phyloP scores from a whole-genome alignment of 139 green algal species.

The Astrephomene gubernaculifera region DNA sequence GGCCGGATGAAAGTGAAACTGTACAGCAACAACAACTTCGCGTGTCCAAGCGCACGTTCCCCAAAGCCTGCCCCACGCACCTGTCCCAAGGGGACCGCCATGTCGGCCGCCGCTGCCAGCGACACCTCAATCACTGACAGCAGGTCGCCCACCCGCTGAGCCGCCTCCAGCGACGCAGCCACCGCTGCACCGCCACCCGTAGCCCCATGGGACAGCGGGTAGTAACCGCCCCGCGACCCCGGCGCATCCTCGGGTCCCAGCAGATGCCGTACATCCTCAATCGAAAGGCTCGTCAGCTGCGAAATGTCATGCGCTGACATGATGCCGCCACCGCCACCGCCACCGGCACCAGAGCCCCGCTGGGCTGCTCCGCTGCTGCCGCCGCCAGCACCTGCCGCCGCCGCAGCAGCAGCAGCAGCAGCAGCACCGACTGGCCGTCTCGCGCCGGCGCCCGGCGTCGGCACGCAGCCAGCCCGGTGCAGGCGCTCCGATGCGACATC shows the following conservation, averaged over 20 bases:
- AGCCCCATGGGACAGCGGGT: neutral
- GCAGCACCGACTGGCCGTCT: too few species aligned
- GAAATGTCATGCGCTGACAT: constrained; percentile 43
- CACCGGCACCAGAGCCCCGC: neutral
- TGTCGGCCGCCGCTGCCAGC: neutral
- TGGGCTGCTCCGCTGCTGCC: neutral
- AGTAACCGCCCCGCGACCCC: too few species aligned
- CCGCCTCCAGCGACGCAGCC: constrained; percentile 13
- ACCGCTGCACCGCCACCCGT: neutral
- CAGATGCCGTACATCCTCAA: constrained; percentile 53
- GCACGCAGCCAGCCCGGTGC: too few species aligned
- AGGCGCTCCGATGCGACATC: neutral
- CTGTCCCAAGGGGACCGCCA: too few species aligned
- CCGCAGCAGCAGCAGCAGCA: too few species aligned
- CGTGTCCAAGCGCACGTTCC: neutral
- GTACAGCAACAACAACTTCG: too few species aligned
- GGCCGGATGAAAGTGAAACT: too few species aligned
- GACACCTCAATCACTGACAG: constrained; percentile 22
- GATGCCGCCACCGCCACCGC: too few species aligned
- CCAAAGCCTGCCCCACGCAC: neutral
- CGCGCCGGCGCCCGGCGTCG: too few species aligned
- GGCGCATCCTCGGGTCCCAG: constrained; percentile 45
- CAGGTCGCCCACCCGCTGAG: constrained; percentile 25
- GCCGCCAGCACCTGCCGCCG: neutral
- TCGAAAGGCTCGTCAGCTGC: constrained; percentile 46